Conservation (phyloP, 1,284 basidiomycete genomes). For the Microbotryum saponariae region DNA sequence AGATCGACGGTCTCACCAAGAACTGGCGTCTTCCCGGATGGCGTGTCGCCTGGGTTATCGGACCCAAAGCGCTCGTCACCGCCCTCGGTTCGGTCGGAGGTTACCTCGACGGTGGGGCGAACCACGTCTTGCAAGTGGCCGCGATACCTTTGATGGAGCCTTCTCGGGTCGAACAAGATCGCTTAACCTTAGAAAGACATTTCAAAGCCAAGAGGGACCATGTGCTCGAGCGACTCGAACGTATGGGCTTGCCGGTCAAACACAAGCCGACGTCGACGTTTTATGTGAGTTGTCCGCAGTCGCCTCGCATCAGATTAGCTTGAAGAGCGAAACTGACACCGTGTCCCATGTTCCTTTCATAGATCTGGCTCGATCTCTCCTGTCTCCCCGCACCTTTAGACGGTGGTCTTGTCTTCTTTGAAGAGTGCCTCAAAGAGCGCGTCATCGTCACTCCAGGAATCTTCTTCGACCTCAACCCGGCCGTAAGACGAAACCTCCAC, state of each 20-base stretch:
- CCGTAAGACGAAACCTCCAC: conserved; percentile 58
- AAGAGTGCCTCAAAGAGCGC: conserved; percentile 75
- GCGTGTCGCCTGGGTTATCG: conserved; percentile 93
- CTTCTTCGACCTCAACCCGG: conserved; percentile 61
- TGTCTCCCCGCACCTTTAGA: conserved; percentile 69
- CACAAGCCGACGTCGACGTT: conserved; percentile 30
- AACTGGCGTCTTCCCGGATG: conserved; percentile 62
- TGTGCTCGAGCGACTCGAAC: conserved; percentile 69
- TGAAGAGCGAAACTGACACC: too few species aligned
- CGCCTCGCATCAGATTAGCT: too few species aligned
- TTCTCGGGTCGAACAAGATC: conserved; percentile 60
- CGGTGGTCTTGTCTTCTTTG: conserved; percentile 87
- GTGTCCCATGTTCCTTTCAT: conserved; percentile 51
- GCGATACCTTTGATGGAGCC: conserved; percentile 76
- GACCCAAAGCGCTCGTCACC: conserved; percentile 76
- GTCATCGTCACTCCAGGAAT: conserved; percentile 6
- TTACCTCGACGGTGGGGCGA: conserved; percentile 37
- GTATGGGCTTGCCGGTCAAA: conserved; percentile 66
- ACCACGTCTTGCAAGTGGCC: conserved; percentile 59
- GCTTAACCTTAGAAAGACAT: conserved; percentile 51
- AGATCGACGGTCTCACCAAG: conserved; percentile 86
- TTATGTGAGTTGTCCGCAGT: conserved; percentile 10
- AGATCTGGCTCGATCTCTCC: conserved; percentile 83
- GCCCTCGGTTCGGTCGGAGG: conserved; percentile 74
- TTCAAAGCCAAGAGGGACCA: conserved; percentile 88